phyloP scores from a whole-genome alignment of 2,329 filamentous ascomycete genomes.

The Exophiala bonariae region DNA sequence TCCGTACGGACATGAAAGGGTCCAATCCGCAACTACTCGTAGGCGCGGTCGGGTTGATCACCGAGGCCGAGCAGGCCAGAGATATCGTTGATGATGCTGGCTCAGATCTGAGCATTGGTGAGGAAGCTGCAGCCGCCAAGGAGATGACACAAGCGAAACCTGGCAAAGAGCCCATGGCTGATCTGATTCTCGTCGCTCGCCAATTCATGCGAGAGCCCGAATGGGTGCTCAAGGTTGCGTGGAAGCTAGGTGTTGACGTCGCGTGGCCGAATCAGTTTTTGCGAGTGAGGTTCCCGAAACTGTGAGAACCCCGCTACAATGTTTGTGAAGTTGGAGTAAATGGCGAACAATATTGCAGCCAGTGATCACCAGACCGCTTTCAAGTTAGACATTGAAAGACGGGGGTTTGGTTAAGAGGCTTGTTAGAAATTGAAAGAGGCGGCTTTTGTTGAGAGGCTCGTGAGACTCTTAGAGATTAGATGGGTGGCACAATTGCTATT shows the following conservation, averaged over 20 bases:
- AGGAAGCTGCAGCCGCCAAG: slow-evolving; percentile 25
- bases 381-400: too few relatives aligned
- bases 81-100: slow-evolving; percentile 43
- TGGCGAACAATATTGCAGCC: too few relatives aligned
- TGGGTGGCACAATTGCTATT: too few relatives aligned
- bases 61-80: slow-evolving; percentile 52
- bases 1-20: slow-evolving; percentile 41
- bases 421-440: too few relatives aligned
- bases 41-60: slow-evolving; percentile 56
- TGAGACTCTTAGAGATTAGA: too few relatives aligned
- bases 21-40: slow-evolving; percentile 45
- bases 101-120: slow-evolving; percentile 18
- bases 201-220: slow-evolving; percentile 58
- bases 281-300: slow-evolving; percentile 29
- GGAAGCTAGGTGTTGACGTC: slow-evolving; percentile 49
- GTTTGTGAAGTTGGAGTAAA: too few relatives aligned
- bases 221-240: slow-evolving; percentile 54
- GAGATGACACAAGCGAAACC: slow-evolving; percentile 22
- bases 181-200: slow-evolving; percentile 53
- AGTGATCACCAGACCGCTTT: too few relatives aligned
- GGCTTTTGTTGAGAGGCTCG: too few relatives aligned
- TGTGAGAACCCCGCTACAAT: slow-evolving; percentile 7
- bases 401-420: too few relatives aligned
- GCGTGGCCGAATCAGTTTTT: slow-evolving; percentile 50
- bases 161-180: slow-evolving; percentile 33